Base-by-base conservation (phyloP, 352 stramenopile genomes). In the Phytophthora europaea region DNA sequence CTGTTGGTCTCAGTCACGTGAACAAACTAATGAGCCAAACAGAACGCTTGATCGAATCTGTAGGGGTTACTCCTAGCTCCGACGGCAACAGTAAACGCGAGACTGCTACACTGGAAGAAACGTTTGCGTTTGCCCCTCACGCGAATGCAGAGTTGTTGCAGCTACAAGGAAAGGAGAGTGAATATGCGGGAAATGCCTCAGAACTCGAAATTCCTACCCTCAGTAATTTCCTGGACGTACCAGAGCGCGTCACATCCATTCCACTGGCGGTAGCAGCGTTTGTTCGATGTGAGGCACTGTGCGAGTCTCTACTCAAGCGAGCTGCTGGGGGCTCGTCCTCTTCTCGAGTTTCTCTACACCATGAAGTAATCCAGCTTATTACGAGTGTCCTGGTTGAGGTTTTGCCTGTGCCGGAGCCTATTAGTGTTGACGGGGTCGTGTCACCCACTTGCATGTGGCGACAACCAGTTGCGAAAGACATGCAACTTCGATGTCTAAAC, bases 281-380 rank as follows among this genome's bases (percentile, higher is more conserved):
- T 69, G 84, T 95, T 16, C 80, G 92, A 12, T 98, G 91, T 51
- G 75, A 84, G 43, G 76, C 79, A 45, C 72, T 98, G 23, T 97
- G 91, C 54, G 88, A 95, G 54, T 89, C 87, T 18, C 73, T 98
- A 16, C 67, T 97, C 10, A 84, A 88, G 53, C 84, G 92, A 64
- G 90, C 90, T 18, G 88, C 87, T 4, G 92, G 97, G 52, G 91
- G 91, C 7, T 98, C 92, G 10, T 97, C 89, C 7, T 98, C 92
- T n/a, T 97, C 90, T 38, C 87, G 89, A n/a, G 80, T 98, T 20
- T 91, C 89, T 2, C 75, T 98, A 40, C 92, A 98, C 60, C 83
- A 97, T 43, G 86, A 98, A 89, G 88, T 96, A 31, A 95, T 96
- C 52, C 90, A 96, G 40, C 76, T 97, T 28, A 79, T 98, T 52